Percentiles rank a stretch among this genome's conserved stretches.
These are phyloP conservation scores for Stagonosporopsis vannaccii DNA, from an alignment of 2,329 filamentous ascomycete species.

Conservation along the genomic window DNA sequence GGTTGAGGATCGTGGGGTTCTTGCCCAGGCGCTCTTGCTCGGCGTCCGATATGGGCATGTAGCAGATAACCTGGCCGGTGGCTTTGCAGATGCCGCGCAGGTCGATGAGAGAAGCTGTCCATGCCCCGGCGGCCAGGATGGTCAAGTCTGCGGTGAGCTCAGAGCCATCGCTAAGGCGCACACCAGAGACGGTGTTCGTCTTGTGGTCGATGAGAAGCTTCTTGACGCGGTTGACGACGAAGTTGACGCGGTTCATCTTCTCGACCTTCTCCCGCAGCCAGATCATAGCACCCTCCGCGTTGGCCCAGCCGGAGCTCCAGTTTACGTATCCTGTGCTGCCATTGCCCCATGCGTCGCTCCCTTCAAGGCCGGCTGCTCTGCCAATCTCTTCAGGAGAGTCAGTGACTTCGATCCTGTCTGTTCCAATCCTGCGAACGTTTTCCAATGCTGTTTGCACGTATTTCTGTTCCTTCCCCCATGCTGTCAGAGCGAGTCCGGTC, in stretches of 20 bases:
- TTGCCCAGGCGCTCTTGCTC: constrained; percentile 72
- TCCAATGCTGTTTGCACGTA: constrained; percentile 49
- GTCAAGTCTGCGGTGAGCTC: constrained; percentile 72
- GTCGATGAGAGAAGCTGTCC: constrained; percentile 81
- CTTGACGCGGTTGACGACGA: constrained; percentile 59
- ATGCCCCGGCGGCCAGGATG: constrained; percentile 85
- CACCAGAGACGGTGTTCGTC: constrained; percentile 62
- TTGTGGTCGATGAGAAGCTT: constrained; percentile 50
- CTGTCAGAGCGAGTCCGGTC: constrained; percentile 71
- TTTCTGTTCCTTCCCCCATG: constrained; percentile 57
- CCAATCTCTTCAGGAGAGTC: constrained; percentile 49
- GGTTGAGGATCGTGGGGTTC: constrained; percentile 76
- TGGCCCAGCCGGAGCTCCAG: constrained; percentile 77
- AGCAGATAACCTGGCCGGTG: constrained; percentile 82
- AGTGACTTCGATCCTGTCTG: constrained; percentile 52
- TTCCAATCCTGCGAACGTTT: constrained; percentile 43
- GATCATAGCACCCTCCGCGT: constrained; percentile 74
- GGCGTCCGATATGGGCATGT: constrained; percentile 73
- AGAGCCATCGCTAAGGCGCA: constrained; percentile 59
- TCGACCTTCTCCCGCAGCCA: constrained; percentile 66
- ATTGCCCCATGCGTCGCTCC: constrained; percentile 40
- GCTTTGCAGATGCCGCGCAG: constrained; percentile 77
- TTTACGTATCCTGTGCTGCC: constrained; percentile 78
- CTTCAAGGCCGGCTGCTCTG: constrained; percentile 52
- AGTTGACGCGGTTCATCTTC: constrained; percentile 61